Percentiles rank a stretch among this genome's conserved stretches.
These are phyloP conservation scores for Pleurotus djamor DNA, from an alignment of 768 basidiomycete species.

Conservation along the genomic window DNA sequence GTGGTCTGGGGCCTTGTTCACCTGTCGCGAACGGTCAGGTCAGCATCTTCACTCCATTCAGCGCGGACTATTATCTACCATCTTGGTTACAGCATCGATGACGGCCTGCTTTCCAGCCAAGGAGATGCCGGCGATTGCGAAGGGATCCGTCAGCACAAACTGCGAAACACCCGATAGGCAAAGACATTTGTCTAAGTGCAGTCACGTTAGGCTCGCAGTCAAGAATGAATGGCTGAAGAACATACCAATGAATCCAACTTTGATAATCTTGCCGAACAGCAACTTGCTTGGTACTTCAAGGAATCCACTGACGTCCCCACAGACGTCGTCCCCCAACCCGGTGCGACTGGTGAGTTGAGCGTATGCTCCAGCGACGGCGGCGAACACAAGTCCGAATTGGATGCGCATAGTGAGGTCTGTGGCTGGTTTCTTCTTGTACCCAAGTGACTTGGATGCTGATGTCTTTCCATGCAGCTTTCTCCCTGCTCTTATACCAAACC, in stretches of 20 bases:
- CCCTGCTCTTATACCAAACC: background rate
- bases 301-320: slow-evolving; percentile 30
- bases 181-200: slow-evolving; percentile 33
- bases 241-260: slow-evolving; percentile 29
- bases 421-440: background rate
- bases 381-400: background rate
- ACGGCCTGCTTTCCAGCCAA: slow-evolving; percentile 27
- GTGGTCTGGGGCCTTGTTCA: slow-evolving; percentile 16
- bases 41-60: background rate
- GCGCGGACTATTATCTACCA: slow-evolving; percentile 25
- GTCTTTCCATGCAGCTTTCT: background rate
- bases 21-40: slow-evolving; percentile 13
- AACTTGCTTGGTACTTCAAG: slow-evolving; percentile 23
- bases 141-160: slow-evolving; percentile 28
- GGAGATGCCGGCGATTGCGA: slow-evolving; percentile 24
- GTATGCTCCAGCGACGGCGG: slow-evolving; percentile 3
- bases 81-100: slow-evolving; percentile 23
- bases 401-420: background rate
- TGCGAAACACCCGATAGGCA: slow-evolving; percentile 36
- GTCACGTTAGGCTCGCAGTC: too few species aligned
- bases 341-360: slow-evolving; percentile 8
- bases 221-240: background rate
- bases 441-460: background rate
- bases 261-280: slow-evolving; percentile 16
- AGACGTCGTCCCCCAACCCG: slow-evolving; percentile 26